Evolutionary conservation across 2,329 filamentous ascomycete species (phyloP).

Genomic region (Dendrostoma leiphaemia): DNA sequence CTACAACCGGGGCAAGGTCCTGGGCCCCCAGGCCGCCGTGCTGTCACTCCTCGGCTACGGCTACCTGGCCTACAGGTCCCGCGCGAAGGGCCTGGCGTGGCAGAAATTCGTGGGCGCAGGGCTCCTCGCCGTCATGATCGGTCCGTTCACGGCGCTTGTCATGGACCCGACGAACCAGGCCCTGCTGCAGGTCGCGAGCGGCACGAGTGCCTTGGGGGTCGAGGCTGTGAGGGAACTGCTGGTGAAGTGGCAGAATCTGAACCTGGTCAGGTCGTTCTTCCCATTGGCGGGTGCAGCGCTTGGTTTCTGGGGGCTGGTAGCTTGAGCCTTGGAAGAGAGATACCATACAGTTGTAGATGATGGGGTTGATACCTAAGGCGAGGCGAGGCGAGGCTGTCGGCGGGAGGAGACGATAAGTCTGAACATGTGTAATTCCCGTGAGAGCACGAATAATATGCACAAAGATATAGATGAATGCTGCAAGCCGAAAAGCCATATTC

Average conservation of each 20-base stretch:
- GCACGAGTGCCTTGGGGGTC: constrained; percentile 22
- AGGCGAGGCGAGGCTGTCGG: too few relatives aligned
- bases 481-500: too few relatives aligned
- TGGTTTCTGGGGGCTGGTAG: constrained; percentile 27
- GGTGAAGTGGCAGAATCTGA: constrained; percentile 27
- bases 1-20: constrained; percentile 33
- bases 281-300: constrained; percentile 28
- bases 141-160: constrained; percentile 37
- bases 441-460: too few relatives aligned
- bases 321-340: not conserved
- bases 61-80: constrained; percentile 32
- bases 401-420: too few relatives aligned
- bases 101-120: constrained; percentile 31
- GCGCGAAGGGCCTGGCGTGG: constrained; percentile 29
- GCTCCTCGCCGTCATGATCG: constrained; percentile 33
- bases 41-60: constrained; percentile 32
- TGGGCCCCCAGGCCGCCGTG: constrained; percentile 36
- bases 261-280: constrained; percentile 24
- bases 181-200: constrained; percentile 24
- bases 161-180: constrained; percentile 36
- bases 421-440: too few relatives aligned
- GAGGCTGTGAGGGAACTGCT: constrained; percentile 25
- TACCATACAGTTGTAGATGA: too few relatives aligned
- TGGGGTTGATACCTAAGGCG: too few relatives aligned
- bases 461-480: too few relatives aligned